phyloP scores from a whole-genome alignment of 257 asterid genomes.

The Petunia axillaris region DNA sequence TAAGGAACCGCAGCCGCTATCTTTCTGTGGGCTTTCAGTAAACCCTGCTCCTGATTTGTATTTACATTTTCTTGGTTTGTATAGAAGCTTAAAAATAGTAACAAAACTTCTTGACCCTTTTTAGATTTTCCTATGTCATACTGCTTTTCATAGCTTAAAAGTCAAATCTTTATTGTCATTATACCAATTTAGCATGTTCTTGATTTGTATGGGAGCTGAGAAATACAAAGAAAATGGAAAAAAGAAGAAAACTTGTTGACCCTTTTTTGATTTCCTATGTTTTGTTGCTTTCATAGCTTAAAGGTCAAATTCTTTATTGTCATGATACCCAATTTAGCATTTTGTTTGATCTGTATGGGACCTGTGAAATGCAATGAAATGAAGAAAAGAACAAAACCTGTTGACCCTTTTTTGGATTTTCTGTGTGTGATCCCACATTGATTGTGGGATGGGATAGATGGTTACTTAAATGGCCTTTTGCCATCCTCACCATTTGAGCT shows the following conservation, averaged over 20 bases:
- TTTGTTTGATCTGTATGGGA: too few species aligned
- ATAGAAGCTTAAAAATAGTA: background rate
- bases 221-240: background rate
- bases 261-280: background rate
- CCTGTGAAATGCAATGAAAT: too few species aligned
- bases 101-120: background rate
- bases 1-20: too few species aligned
- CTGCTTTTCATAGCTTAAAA: background rate
- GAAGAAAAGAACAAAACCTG: too few species aligned
- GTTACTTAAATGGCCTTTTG: too few species aligned
- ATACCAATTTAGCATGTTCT: background rate
- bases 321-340: too few species aligned
- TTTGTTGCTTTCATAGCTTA: background rate
- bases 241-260: background rate
- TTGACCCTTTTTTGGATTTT: background rate
- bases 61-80: slow-evolving; percentile 21
- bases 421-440: background rate
- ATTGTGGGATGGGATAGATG: too few species aligned
- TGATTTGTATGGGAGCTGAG: background rate
- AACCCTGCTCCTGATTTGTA: background rate
- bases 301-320: background rate
- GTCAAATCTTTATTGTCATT: background rate
- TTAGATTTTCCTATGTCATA: background rate
- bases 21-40: too few species aligned
- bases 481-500: too few species aligned